Evolutionary conservation across 163 green algal genomes (phyloP).

Genomic region (Chlamydomonas reinhardtii): DNA sequence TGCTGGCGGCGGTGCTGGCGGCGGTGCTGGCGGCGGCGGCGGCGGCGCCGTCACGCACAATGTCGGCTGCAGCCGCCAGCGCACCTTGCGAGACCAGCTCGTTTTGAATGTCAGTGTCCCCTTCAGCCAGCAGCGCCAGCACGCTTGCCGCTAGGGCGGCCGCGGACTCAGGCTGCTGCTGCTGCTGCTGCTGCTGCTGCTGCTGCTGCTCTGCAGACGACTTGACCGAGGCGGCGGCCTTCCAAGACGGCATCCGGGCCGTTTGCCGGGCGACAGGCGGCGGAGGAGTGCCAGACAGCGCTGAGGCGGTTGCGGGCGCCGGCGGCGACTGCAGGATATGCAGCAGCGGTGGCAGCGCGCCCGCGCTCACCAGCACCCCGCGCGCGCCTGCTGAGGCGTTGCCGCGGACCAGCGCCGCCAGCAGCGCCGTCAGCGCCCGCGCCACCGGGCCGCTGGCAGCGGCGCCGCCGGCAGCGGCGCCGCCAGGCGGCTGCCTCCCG

Average conservation of each 20-base stretch:
- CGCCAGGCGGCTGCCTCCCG: too few relatives aligned
- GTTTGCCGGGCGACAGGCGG: slow-evolving; percentile 3
- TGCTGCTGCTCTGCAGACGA: too few relatives aligned
- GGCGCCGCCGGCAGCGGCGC: background rate
- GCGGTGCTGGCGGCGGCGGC: too few relatives aligned
- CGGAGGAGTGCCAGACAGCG: background rate
- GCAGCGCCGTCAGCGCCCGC: slow-evolving; percentile 12
- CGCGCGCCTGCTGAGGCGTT: background rate
- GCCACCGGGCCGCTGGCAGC: background rate
- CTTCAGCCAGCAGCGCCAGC: slow-evolving; percentile 46
- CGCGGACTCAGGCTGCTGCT: too few relatives aligned
- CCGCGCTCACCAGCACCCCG: slow-evolving; percentile 26
- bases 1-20: too few relatives aligned
- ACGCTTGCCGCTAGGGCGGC: slow-evolving; percentile 19
- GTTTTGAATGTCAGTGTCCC: slow-evolving; percentile 57
- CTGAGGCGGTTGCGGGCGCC: slow-evolving; percentile 12
- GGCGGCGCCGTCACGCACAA: background rate
- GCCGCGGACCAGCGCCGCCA: slow-evolving; percentile 29
- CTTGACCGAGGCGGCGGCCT: too few relatives aligned
- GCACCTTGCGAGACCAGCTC: slow-evolving; percentile 54
- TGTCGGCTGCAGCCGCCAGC: slow-evolving; percentile 3
- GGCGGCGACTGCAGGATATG: slow-evolving; percentile 46
- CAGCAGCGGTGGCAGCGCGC: slow-evolving; percentile 58
- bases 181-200: too few relatives aligned
- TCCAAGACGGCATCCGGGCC: background rate